A percentile compares a stretch with the other conserved stretches of the same genome.
phyloP scores from a whole-genome alignment of 805 yeast species.

The Peterozyma xylosa region DNA sequence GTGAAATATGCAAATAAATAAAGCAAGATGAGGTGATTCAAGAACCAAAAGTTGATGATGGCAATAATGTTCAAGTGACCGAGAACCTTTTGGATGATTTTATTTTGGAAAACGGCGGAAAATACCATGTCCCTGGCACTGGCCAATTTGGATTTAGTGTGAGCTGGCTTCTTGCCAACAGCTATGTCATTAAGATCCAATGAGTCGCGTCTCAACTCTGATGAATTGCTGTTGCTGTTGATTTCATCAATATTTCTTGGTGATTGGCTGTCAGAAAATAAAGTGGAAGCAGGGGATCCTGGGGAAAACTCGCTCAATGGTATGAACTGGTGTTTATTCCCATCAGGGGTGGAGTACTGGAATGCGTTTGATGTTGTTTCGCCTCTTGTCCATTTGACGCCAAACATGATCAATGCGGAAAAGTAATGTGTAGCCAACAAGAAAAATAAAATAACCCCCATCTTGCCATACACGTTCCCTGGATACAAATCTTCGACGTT shows the following conservation, averaged over 20 bases:
- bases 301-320: constrained; percentile 19
- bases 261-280: constrained; percentile 12
- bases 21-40: constrained; percentile 61
- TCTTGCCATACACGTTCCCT: constrained; percentile 59
- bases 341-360: constrained; percentile 1
- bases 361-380: constrained; percentile 4
- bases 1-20: constrained; percentile 49
- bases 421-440: constrained; percentile 45
- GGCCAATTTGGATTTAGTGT: constrained; percentile 7
- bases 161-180: neutral
- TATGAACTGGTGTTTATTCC: constrained; percentile 13
- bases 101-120: constrained; percentile 24
- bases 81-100: constrained; percentile 11
- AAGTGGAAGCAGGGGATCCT: constrained; percentile 27
- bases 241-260: neutral
- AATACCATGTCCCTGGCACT: constrained; percentile 25
- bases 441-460: constrained; percentile 54
- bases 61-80: constrained; percentile 21
- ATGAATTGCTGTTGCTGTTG: constrained; percentile 1
- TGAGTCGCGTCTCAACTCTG: neutral
- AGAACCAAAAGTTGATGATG: constrained; percentile 33
- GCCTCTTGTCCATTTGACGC: constrained; percentile 33
- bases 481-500: constrained; percentile 70
- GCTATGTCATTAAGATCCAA: constrained; percentile 8
- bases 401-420: constrained; percentile 41